Evolutionary conservation across 2,329 filamentous ascomycete genomes (phyloP).

Genomic region (Aspergillus hortae): DNA sequence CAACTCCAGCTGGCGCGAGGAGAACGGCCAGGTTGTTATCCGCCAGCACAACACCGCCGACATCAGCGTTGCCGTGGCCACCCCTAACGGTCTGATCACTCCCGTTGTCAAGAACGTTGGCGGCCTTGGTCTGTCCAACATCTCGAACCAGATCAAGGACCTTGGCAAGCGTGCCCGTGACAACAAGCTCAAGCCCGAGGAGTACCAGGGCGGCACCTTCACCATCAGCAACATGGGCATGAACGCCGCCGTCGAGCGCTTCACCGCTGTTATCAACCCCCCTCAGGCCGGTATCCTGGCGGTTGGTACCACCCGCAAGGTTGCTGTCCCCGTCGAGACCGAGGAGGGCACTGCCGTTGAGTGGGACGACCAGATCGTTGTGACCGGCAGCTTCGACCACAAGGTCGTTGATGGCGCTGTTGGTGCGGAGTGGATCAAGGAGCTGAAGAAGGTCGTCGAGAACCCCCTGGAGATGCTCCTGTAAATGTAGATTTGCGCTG

Average conservation of each 20-base stretch:
- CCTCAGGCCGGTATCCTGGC: constrained; percentile 94
- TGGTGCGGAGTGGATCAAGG: constrained; percentile 92
- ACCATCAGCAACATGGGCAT: constrained; percentile 99
- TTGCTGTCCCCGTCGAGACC: constrained; percentile 78
- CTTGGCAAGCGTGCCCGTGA: constrained; percentile 94
- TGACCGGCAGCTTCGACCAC: constrained; percentile 97
- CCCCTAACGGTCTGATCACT: constrained; percentile 90
- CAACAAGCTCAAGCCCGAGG: constrained; percentile 97
- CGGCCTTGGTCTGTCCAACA: constrained; percentile 78
- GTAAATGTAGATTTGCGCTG: constrained; percentile 52
- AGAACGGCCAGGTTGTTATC: constrained; percentile 73
- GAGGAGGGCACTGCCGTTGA: constrained; percentile 78
- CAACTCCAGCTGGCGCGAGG: constrained; percentile 88
- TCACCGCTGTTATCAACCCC: constrained; percentile 98
- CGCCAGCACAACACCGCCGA: constrained; percentile 92
- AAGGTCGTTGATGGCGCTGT: constrained; percentile 97
- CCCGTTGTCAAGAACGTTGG: constrained; percentile 92
- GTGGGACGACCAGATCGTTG: constrained; percentile 96
- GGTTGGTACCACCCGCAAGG: constrained; percentile 92
- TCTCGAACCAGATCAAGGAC: constrained; percentile 89
- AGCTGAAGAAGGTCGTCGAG: constrained; percentile 96
- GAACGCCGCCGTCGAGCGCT: constrained; percentile 93
- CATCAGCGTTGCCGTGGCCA: constrained; percentile 92
- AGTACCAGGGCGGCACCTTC: constrained; percentile 98
- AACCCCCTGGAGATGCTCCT: constrained; percentile 93